These are phyloP conservation scores for Xylaria sp. DNA, from an alignment of 2,329 filamentous ascomycete genomes.

Conservation along the genomic window DNA sequence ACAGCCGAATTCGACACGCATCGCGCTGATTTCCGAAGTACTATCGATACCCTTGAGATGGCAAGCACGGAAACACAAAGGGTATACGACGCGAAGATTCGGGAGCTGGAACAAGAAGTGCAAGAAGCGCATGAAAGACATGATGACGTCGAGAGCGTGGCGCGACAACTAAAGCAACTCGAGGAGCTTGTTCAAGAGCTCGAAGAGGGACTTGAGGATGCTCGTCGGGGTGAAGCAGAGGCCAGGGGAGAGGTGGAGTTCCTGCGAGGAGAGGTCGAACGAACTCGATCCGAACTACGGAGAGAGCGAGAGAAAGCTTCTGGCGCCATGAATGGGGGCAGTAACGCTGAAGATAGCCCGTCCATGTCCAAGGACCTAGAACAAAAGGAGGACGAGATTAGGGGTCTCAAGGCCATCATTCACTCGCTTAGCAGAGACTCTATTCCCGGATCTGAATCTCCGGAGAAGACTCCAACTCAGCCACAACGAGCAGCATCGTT, in stretches of 20 bases:
- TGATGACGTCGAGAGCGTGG: slow-evolving; percentile 91
- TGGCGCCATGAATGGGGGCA: slow-evolving; percentile 65
- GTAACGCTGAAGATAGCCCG: slow-evolving; percentile 55
- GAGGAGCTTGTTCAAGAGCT: slow-evolving; percentile 97
- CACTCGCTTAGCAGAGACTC: slow-evolving; percentile 89
- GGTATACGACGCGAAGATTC: slow-evolving; percentile 93
- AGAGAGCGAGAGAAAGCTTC: slow-evolving; percentile 87
- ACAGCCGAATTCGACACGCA: slow-evolving; percentile 96
- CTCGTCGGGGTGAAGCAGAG: slow-evolving; percentile 91
- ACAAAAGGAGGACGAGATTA: slow-evolving; percentile 96
- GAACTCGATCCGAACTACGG: slow-evolving; percentile 86
- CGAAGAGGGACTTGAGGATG: slow-evolving; percentile 96
- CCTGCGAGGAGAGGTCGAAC: slow-evolving; percentile 90
- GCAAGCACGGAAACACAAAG: slow-evolving; percentile 95
- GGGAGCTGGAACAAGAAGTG: slow-evolving; percentile 84
- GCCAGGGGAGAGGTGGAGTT: slow-evolving; percentile 97
- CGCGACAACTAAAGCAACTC: slow-evolving; percentile 90
- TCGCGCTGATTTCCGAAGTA: slow-evolving; percentile 94
- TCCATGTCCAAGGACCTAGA: slow-evolving; percentile 79
- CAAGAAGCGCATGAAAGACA: slow-evolving; percentile 83
- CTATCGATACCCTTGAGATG: slow-evolving; percentile 94
- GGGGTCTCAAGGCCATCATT: slow-evolving; percentile 96
- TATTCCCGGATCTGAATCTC: slow-evolving; percentile 56
- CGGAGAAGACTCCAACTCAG: slow-evolving; percentile 50
- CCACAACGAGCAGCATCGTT: slow-evolving; percentile 53